Base-by-base conservation (phyloP, 2,329 filamentous ascomycete genomes). In the Penicillium sp. region DNA sequence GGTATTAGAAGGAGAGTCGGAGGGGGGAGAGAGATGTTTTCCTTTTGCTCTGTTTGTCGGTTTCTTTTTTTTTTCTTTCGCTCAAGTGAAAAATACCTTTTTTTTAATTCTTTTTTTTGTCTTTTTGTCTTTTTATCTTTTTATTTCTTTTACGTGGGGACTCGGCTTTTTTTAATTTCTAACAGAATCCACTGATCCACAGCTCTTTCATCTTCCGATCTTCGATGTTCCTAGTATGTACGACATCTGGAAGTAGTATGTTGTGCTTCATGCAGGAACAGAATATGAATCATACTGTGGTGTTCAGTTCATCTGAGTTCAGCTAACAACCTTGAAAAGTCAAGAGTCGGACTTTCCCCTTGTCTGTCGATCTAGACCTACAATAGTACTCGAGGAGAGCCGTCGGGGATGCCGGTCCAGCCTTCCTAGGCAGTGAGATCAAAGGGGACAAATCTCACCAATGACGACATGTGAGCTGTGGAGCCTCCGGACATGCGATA, bases 1-100 rank as follows among this genome's bases (percentile, higher is more conserved):
- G 12, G 57, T 48, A 58, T 51, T 35, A n/a, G 49, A 44, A 58
- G 47, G n/a, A 21, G 45, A 45, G 57, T 61, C 53, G 60, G 29
- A 49, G 29, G 13, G 45, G 50, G 33, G 43, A 38, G 49, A 25
- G 59, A n/a, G 42, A 27, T 73, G 70, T 73, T 73, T 73, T 73
- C 63, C 62, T 73, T 73, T 73, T 73, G 57, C 70, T 73, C 65
- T 67, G 66, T 73, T 73, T 64, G 70, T 73, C 68, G 62, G 67
- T 53, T 47, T 56, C 39, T 49, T 21, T 21, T 41, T 39, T 33
- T 21, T 33, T 49, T 55, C 59, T 55, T 53, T n/a, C 8, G 0
- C 2, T 43, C 17, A 6, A 44, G 6, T 12, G 9, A 31, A 45
- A 29, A 31, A 19, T 61, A 52, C 19, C 60, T 51, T 60, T 55